Percentiles rank a stretch among this genome's conserved stretches.
These are phyloP conservation scores for Lyophyllum shimeji DNA, from an alignment of 768 basidiomycete species.

Conservation along the genomic window DNA sequence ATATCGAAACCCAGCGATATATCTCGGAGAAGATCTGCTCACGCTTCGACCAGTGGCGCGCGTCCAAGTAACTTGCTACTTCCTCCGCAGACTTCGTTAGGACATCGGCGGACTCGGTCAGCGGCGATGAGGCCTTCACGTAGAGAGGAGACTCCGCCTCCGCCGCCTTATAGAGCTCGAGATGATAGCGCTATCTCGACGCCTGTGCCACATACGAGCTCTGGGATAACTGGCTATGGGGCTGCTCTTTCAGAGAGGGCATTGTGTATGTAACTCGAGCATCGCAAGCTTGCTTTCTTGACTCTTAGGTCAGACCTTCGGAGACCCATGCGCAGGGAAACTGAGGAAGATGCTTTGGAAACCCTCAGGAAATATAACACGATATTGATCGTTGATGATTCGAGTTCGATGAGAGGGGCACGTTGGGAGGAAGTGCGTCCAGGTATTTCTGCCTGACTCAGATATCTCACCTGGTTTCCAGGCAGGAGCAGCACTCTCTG, in stretches of 20 bases:
- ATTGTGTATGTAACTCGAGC: neutral
- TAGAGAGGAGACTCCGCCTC: neutral
- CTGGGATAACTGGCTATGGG: neutral
- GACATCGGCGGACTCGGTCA: neutral
- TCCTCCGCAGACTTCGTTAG: neutral
- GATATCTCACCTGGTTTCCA: constrained; percentile 13
- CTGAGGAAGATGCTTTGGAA: constrained; percentile 30
- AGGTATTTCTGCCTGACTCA: neutral
- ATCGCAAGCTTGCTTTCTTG: neutral
- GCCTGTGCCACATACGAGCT: neutral
- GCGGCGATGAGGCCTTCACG: neutral
- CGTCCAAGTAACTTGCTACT: neutral
- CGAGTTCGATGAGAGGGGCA: constrained; percentile 49
- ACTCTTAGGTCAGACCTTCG: constrained; percentile 10
- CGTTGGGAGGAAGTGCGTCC: constrained; percentile 50
- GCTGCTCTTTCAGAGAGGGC: neutral
- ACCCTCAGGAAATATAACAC: constrained; percentile 51
- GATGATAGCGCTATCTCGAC: neutral
- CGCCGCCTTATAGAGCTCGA: neutral
- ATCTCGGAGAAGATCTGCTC: neutral
- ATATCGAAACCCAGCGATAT: neutral
- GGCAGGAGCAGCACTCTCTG: constrained; percentile 46
- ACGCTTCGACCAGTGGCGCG: neutral
- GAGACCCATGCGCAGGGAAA: constrained; percentile 17
- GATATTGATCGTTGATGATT: constrained; percentile 61